Conservation (phyloP, 2,329 filamentous ascomycete genomes). For the Paracorniculantispora psalliotae region DNA sequence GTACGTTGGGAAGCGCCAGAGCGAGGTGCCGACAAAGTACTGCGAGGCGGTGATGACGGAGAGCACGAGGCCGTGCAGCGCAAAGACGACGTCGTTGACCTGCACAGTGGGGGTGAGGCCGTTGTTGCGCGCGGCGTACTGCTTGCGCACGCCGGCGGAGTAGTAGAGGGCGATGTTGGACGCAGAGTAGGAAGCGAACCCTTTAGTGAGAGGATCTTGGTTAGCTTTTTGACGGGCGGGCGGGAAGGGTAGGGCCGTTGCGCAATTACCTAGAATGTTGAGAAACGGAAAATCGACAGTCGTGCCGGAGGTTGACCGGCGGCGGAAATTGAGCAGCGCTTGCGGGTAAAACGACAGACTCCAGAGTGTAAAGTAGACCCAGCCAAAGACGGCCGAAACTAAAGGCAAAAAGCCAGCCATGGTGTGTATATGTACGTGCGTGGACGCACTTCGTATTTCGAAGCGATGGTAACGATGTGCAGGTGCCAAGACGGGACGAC, state of each 20-base stretch:
- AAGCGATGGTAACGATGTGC: too few species aligned
- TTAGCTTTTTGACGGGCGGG: not conserved
- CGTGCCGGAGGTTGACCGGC: conserved; percentile 74
- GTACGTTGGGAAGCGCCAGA: conserved; percentile 69
- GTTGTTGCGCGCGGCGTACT: conserved; percentile 78
- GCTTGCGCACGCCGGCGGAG: conserved; percentile 67
- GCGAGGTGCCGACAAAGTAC: conserved; percentile 54
- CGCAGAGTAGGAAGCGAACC: conserved; percentile 70
- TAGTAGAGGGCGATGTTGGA: conserved; percentile 74
- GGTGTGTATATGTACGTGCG: too few species aligned
- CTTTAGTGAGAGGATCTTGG: conserved; percentile 29
- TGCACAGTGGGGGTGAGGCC: conserved; percentile 77
- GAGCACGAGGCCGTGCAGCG: conserved; percentile 71
- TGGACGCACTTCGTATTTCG: too few species aligned
- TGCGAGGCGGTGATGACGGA: conserved; percentile 72
- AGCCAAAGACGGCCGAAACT: conserved; percentile 60
- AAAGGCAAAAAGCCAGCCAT: conserved; percentile 38
- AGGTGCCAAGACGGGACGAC: too few species aligned
- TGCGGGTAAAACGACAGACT: conserved; percentile 92
- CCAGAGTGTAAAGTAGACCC: conserved; percentile 74
- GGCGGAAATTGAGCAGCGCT: conserved; percentile 70
- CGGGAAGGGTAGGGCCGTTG: too few species aligned
- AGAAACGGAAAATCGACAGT: conserved; percentile 83
- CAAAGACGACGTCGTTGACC: conserved; percentile 87
- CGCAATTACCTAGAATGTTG: conserved; percentile 60